phyloP scores from a whole-genome alignment of 2,329 filamentous ascomycete species.

The Aureobasidium mangrovei region DNA sequence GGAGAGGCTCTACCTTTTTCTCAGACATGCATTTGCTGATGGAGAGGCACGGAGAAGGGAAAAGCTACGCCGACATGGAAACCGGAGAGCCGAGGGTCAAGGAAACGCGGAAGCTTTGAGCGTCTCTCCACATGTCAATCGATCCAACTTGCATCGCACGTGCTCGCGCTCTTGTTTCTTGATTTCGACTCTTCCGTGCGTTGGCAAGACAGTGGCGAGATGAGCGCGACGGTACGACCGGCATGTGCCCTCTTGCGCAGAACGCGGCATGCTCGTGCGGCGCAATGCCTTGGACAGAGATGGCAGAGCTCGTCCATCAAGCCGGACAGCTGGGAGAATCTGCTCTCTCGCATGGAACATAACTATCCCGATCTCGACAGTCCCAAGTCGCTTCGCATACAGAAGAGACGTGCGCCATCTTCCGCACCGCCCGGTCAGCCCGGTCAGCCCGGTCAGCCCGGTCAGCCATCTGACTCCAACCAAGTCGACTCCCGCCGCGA shows the following conservation, averaged over 20 bases:
- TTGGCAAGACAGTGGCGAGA: background rate
- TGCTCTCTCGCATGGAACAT: background rate
- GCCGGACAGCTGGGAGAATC: background rate
- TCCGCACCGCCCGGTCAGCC: too few relatives aligned
- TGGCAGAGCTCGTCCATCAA: background rate
- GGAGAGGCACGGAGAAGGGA: background rate
- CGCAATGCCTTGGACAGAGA: background rate
- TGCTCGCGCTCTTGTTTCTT: background rate
- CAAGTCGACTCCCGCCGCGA: too few relatives aligned
- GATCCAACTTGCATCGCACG: background rate
- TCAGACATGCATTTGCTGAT: slow-evolving; percentile 50
- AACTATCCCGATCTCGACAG: background rate
- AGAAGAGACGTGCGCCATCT: background rate
- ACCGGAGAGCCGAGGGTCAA: slow-evolving; percentile 8
- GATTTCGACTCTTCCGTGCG: background rate
- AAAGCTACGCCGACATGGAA: background rate
- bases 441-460: too few relatives aligned
- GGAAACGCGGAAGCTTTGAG: slow-evolving; percentile 1
- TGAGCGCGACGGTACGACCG: slow-evolving; percentile 6
- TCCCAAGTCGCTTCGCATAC: background rate
- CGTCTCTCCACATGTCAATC: background rate
- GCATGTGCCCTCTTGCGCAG: background rate
- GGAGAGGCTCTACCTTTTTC: slow-evolving; percentile 51
- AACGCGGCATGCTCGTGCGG: background rate
- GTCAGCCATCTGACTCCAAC: too few relatives aligned